These are phyloP conservation scores for Tetradesmus obliquus DNA, from an alignment of 139 green algal genomes.

Conservation along the genomic window DNA sequence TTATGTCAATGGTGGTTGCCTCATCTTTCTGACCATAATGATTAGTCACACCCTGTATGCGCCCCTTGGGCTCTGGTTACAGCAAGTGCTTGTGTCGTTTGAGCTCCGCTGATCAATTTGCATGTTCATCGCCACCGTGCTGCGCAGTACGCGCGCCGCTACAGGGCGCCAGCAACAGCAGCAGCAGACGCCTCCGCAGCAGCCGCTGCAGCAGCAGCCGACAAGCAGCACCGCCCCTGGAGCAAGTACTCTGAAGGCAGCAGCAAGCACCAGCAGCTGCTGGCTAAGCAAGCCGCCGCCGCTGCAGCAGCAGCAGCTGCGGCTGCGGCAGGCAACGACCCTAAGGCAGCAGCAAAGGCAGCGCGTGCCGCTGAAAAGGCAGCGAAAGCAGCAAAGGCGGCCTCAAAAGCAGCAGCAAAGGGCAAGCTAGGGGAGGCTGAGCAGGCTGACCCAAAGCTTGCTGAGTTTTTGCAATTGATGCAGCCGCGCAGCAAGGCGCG, in stretches of 20 bases:
- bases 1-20: neutral
- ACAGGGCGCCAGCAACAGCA: conserved; percentile 9
- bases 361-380: conserved; percentile 42
- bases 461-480: conserved; percentile 96
- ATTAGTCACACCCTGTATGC: too few relatives aligned
- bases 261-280: conserved; percentile 47
- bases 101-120: neutral
- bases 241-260: conserved; percentile 89
- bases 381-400: conserved; percentile 45
- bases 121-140: neutral
- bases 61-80: neutral
- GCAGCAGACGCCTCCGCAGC: conserved; percentile 16
- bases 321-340: conserved; percentile 46
- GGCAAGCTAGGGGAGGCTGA: neutral
- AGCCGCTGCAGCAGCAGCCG: conserved; percentile 18
- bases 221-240: conserved; percentile 77
- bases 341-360: conserved; percentile 32
- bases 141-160: conserved; percentile 41
- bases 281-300: conserved; percentile 26
- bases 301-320: conserved; percentile 9
- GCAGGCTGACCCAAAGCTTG: conserved; percentile 76
- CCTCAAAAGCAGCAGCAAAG: conserved; percentile 30
- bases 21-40: too few relatives aligned
- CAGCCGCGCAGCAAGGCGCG: conserved; percentile 76
- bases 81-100: too few relatives aligned